These are phyloP conservation scores for Serendipita sp. DNA, from an alignment of 768 basidiomycete species.

Conservation along the genomic window DNA sequence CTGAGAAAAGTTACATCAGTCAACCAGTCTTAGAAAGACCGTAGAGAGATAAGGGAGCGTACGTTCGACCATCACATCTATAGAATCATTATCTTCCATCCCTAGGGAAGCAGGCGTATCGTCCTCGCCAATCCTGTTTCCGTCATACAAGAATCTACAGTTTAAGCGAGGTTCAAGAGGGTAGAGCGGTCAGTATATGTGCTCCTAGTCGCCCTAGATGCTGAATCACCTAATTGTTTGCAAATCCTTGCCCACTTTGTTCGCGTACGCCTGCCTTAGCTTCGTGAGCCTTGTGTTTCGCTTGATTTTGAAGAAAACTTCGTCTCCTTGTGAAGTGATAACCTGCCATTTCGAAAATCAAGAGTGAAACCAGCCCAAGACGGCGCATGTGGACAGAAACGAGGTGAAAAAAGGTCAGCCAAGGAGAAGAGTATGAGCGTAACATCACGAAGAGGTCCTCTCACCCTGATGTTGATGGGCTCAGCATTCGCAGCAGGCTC, in stretches of 20 bases:
- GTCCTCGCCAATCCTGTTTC: constrained; percentile 66
- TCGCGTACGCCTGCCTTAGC: constrained; percentile 82
- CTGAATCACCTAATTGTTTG: constrained; percentile 61
- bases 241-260: constrained; percentile 83
- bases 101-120: constrained; percentile 74
- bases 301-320: constrained; percentile 97
- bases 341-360: constrained; percentile 31
- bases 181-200: not conserved
- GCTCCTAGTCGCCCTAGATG: not conserved
- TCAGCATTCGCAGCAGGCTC: constrained; percentile 34
- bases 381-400: no score
- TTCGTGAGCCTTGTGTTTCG: constrained; percentile 82
- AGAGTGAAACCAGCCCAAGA: not conserved
- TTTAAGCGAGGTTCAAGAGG: not conserved
- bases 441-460: constrained; percentile 12
- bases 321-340: constrained; percentile 57
- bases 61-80: constrained; percentile 98
- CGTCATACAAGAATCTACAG: constrained; percentile 79
- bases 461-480: constrained; percentile 68
- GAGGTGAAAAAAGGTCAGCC: constrained; percentile 5
- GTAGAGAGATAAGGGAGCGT: constrained; percentile 20
- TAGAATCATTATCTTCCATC: constrained; percentile 84
- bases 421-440: not conserved
- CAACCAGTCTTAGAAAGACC: not conserved
- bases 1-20: not conserved